Conservation (phyloP, 371 early-diverging fungal species). For the Zychaea mexicana region DNA sequence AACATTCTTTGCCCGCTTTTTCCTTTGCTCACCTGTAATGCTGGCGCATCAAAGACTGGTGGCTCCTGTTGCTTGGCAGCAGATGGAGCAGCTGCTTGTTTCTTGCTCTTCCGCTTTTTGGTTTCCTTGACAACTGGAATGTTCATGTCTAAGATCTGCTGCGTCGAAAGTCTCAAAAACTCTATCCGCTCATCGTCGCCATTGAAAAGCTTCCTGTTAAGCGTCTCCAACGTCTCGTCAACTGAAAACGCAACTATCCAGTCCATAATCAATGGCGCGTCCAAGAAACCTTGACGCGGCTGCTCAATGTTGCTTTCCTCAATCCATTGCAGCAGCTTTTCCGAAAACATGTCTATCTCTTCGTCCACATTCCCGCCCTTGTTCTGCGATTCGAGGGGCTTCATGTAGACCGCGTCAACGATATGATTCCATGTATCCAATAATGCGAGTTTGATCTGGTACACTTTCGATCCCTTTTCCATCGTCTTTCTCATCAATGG, state of each 20-base stretch:
- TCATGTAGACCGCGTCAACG: background rate
- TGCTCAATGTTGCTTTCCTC: slow-evolving; percentile 48
- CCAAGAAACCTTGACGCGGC: slow-evolving; percentile 40
- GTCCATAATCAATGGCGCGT: slow-evolving; percentile 82
- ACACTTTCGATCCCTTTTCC: background rate
- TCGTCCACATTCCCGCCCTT: slow-evolving; percentile 16
- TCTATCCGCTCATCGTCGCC: slow-evolving; percentile 69
- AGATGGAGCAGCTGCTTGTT: slow-evolving; percentile 1
- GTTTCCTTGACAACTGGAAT: slow-evolving; percentile 17
- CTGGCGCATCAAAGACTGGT: too few relatives aligned
- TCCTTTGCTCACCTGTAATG: too few relatives aligned
- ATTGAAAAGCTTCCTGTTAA: slow-evolving; percentile 42
- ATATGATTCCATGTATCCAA: slow-evolving; percentile 1
- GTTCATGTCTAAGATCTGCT: slow-evolving; percentile 67
- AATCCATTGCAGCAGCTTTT: slow-evolving; percentile 45
- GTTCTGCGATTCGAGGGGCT: slow-evolving; percentile 9
- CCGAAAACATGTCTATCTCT: slow-evolving; percentile 36
- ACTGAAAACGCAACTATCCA: slow-evolving; percentile 72
- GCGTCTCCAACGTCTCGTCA: slow-evolving; percentile 51
- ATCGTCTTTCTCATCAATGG: background rate
- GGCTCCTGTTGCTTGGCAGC: background rate
- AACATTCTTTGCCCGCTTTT: too few relatives aligned
- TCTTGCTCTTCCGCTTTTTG: background rate
- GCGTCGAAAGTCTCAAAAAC: slow-evolving; percentile 68
- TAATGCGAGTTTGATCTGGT: slow-evolving; percentile 13